Evolutionary conservation across 768 basidiomycete genomes (phyloP).

Genomic region (Suillus decipiens): DNA sequence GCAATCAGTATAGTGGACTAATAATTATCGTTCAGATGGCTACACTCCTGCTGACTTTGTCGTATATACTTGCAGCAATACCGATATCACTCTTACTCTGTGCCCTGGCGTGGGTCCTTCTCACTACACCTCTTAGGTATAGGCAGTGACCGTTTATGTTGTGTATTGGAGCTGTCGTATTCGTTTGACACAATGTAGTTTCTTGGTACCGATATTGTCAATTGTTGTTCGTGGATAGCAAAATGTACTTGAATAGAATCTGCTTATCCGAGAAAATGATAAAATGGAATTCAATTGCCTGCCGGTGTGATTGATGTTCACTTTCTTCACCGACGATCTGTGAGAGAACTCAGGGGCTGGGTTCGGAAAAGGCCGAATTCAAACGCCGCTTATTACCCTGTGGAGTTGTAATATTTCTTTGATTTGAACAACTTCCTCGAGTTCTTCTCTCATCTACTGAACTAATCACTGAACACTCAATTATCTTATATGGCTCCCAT

Average conservation of each 20-base stretch:
- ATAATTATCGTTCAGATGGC: slow-evolving; percentile 18
- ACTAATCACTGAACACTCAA: not conserved
- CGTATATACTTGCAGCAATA: slow-evolving; percentile 30
- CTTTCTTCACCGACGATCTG: no score
- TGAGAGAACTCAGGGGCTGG: not conserved
- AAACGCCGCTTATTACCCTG: slow-evolving; percentile 7
- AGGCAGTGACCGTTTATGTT: no score
- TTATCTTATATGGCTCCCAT: slow-evolving; percentile 24
- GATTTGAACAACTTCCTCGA: not conserved
- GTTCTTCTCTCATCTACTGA: not conserved
- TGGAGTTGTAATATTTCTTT: not conserved
- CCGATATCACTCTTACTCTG: slow-evolving; percentile 31
- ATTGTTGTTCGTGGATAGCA: not conserved
- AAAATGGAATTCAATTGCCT: no score
- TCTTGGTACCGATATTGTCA: not conserved
- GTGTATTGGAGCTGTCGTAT: not conserved
- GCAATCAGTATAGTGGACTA: not conserved
- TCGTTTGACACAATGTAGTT: not conserved
- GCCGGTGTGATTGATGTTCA: no score
- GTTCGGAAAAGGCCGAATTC: slow-evolving; percentile 8
- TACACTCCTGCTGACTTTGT: slow-evolving; percentile 31
- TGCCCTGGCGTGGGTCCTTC: slow-evolving; percentile 28
- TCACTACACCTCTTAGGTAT: slow-evolving; percentile 2
- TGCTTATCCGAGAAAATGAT: not conserved
- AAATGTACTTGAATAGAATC: not conserved